A percentile compares a stretch with the other conserved stretches of the same genome.
phyloP scores from a whole-genome alignment of 306 rosid species.

The Acacia crassicarpa region DNA sequence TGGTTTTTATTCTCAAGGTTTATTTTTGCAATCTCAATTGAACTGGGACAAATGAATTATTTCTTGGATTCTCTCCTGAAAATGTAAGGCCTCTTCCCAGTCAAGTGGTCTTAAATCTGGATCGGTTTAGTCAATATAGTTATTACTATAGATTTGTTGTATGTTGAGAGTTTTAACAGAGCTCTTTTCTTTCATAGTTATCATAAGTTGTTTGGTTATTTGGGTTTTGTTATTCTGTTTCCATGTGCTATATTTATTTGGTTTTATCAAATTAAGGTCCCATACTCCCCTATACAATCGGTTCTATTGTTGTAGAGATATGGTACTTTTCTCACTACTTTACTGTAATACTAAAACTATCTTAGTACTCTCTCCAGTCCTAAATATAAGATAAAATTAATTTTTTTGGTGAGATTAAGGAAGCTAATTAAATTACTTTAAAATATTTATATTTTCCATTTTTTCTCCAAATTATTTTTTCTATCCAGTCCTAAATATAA shows the following conservation, averaged over 20 bases:
- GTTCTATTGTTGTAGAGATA: neutral
- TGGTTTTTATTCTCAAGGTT: neutral
- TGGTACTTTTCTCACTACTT: neutral
- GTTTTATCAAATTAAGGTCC: neutral
- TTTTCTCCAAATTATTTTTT: too few relatives aligned
- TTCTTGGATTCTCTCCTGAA: conserved; percentile 18
- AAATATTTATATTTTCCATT: too few relatives aligned
- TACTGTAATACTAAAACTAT: neutral
- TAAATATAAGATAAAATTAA: too few relatives aligned
- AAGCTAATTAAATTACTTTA: too few relatives aligned
- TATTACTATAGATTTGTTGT: neutral
- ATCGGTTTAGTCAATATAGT: conserved; percentile 4
- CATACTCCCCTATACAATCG: neutral
- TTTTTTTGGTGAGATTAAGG: too few relatives aligned
- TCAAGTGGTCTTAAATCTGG: neutral
- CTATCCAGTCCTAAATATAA: too few relatives aligned
- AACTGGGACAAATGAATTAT: neutral
- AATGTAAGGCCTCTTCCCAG: conserved; percentile 1
- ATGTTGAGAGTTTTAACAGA: neutral
- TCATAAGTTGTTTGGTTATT: neutral
- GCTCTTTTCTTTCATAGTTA: neutral
- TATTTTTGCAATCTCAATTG: neutral
- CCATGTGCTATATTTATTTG: neutral
- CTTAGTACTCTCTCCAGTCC: neutral
- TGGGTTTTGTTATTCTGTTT: neutral